Percentiles rank a stretch among this genome's conserved stretches.
Conservation (phyloP, 257 asterid species). For the Primulina eburnea region DNA sequence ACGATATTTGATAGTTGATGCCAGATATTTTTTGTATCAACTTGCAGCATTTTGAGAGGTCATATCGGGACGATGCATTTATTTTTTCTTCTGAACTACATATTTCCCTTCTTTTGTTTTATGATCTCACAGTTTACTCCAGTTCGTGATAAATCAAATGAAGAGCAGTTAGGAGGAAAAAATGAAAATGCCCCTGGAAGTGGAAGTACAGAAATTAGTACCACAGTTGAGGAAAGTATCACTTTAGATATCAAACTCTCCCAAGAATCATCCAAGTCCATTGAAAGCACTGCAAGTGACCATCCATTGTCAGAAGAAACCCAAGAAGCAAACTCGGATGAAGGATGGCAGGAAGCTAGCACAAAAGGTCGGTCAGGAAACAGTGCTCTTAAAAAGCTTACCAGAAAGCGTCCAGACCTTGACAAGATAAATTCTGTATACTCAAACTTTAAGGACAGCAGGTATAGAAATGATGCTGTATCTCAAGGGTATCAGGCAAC, state of each 20-base stretch:
- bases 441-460: constrained; percentile 40
- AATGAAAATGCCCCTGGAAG: constrained; percentile 32
- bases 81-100: constrained; percentile 19
- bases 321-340: constrained; percentile 56
- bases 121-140: constrained; percentile 52
- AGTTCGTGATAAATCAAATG: constrained; percentile 48
- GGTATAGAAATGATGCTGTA: constrained; percentile 51
- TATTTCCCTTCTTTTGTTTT: constrained; percentile 13
- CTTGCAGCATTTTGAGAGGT: not conserved
- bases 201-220: constrained; percentile 31
- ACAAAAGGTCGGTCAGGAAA: constrained; percentile 70
- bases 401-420: constrained; percentile 62
- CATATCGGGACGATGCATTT: not conserved
- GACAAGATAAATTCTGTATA: constrained; percentile 40
- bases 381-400: constrained; percentile 51
- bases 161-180: constrained; percentile 47
- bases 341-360: constrained; percentile 95
- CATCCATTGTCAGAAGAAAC: constrained; percentile 36
- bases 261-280: constrained; percentile 30
- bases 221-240: constrained; percentile 32
- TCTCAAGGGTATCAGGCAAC: constrained; percentile 54
- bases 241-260: constrained; percentile 29
- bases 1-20: not conserved
- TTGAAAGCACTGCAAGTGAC: constrained; percentile 24
- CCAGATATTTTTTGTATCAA: not conserved